Evolutionary conservation across 2,329 filamentous ascomycete genomes (phyloP).

Genomic region (Graphilbum fragrans): DNA sequence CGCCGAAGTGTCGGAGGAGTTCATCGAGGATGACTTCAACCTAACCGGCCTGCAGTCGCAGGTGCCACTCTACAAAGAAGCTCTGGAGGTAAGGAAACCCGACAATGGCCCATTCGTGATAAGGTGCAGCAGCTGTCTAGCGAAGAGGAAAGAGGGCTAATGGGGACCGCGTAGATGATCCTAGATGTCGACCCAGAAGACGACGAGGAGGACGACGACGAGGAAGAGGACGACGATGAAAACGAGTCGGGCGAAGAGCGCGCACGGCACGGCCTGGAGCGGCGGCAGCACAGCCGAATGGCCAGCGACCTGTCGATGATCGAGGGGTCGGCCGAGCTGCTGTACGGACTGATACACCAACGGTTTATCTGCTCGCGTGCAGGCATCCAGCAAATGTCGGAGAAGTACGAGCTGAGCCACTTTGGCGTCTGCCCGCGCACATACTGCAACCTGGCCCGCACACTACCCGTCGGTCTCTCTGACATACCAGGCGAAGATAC

Average conservation of each 20-base stretch:
- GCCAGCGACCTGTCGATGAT: slow-evolving; percentile 90
- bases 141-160: not conserved
- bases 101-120: too few species aligned
- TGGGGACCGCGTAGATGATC: slow-evolving; percentile 58
- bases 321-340: slow-evolving; percentile 93
- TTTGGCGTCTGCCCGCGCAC: slow-evolving; percentile 94
- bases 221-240: slow-evolving; percentile 64
- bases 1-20: slow-evolving; percentile 95
- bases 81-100: slow-evolving; percentile 53
- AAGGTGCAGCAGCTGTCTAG: too few species aligned
- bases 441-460: slow-evolving; percentile 79
- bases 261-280: slow-evolving; percentile 43
- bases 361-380: slow-evolving; percentile 94
- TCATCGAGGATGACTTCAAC: slow-evolving; percentile 99
- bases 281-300: slow-evolving; percentile 72
- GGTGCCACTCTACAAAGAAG: slow-evolving; percentile 98
- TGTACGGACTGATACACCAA: slow-evolving; percentile 97
- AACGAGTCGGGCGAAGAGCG: slow-evolving; percentile 57
- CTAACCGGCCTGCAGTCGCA: slow-evolving; percentile 89
- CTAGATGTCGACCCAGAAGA: slow-evolving; percentile 96
- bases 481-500: slow-evolving; percentile 95
- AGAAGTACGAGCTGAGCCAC: slow-evolving; percentile 95
- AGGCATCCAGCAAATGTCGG: slow-evolving; percentile 97
- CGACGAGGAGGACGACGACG: slow-evolving; percentile 74
- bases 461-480: slow-evolving; percentile 83